phyloP scores from a whole-genome alignment of 1,284 basidiomycete species.

The Moniliophthora roreri region DNA sequence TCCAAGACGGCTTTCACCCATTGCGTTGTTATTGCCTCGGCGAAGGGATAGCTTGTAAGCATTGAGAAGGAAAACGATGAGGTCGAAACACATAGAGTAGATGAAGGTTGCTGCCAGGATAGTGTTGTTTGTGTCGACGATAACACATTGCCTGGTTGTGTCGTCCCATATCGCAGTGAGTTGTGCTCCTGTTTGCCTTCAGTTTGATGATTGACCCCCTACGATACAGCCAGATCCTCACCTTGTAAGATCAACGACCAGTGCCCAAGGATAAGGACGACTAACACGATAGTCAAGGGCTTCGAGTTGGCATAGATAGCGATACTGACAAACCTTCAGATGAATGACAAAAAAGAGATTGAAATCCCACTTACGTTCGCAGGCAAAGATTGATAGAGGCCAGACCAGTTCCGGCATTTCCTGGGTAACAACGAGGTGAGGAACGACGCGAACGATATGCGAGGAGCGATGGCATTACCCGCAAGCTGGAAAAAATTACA shows the following conservation, averaged over 20 bases:
- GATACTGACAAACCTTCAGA: constrained; percentile 15
- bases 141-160: constrained; percentile 44
- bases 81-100: constrained; percentile 73
- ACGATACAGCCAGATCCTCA: constrained; percentile 19
- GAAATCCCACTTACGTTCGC: constrained; percentile 52
- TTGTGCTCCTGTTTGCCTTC: constrained; percentile 45
- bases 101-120: constrained; percentile 65
- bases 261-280: constrained; percentile 63
- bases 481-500: constrained; percentile 31
- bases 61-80: constrained; percentile 60
- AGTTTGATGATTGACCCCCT: neutral
- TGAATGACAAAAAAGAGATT: neutral
- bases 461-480: too few species aligned
- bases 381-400: constrained; percentile 80
- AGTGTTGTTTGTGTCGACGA: constrained; percentile 55
- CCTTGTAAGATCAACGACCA: constrained; percentile 77
- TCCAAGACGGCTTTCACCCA: constrained; percentile 14
- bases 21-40: constrained; percentile 9
- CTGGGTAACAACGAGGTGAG: too few species aligned
- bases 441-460: too few species aligned
- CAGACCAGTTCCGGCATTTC: constrained; percentile 67
- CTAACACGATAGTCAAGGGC: constrained; percentile 49
- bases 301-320: constrained; percentile 20
- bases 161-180: constrained; percentile 54
- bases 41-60: constrained; percentile 54